A percentile compares a stretch with the other conserved stretches of the same genome.
Conservation (phyloP, 2,329 filamentous ascomycete genomes). For the Scorias spongiosa region DNA sequence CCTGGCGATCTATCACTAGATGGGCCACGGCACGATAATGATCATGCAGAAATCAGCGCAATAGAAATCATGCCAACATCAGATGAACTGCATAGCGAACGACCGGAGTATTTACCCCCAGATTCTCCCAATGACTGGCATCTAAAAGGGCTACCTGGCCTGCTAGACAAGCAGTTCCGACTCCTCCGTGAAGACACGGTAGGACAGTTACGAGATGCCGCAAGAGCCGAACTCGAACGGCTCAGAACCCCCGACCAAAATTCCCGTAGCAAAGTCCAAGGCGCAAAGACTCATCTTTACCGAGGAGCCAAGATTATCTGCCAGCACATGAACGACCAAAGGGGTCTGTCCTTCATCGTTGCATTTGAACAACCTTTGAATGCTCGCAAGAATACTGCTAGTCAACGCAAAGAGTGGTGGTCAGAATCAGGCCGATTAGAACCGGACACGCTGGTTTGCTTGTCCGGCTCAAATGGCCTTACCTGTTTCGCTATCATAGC, state of each 20-base stretch:
- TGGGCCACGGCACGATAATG: slow-evolving; percentile 62
- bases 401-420: slow-evolving; percentile 36
- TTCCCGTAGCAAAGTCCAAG: slow-evolving; percentile 25
- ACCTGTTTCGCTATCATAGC: slow-evolving; percentile 16
- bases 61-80: slow-evolving; percentile 51
- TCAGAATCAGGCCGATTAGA: slow-evolving; percentile 32
- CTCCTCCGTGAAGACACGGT: slow-evolving; percentile 58
- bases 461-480: slow-evolving; percentile 24
- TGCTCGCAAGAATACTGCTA: slow-evolving; percentile 1
- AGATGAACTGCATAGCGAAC: slow-evolving; percentile 44
- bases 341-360: slow-evolving; percentile 2
- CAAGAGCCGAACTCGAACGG: slow-evolving; percentile 25
- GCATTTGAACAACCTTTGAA: slow-evolving; percentile 1
- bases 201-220: slow-evolving; percentile 46
- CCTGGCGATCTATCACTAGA: slow-evolving; percentile 24
- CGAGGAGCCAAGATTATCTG: slow-evolving; percentile 11
- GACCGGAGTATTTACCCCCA: slow-evolving; percentile 41
- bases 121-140: slow-evolving; percentile 32
- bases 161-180: slow-evolving; percentile 59
- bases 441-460: slow-evolving; percentile 35
- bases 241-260: slow-evolving; percentile 30
- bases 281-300: slow-evolving; percentile 26
- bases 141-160: slow-evolving; percentile 27
- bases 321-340: slow-evolving; percentile 1
- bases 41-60: slow-evolving; percentile 44